These are phyloP conservation scores for Euptelea pleiosperma DNA, from an alignment of 164 flowering plant genomes.

Conservation along the genomic window DNA sequence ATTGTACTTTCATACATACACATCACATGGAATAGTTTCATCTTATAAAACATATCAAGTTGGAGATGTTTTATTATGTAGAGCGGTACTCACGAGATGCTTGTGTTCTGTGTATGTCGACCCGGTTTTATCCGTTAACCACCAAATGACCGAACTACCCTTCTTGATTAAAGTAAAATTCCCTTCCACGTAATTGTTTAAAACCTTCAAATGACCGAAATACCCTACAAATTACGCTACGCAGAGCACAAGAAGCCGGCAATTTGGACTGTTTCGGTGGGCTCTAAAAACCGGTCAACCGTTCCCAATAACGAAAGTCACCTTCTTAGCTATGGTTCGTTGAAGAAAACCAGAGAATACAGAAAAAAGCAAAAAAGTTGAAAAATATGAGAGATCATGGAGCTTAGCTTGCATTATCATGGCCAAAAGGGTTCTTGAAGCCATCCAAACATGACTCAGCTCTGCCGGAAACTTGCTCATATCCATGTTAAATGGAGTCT, in stretches of 20 bases:
- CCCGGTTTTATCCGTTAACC: conserved; percentile 1
- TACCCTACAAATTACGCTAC: background rate
- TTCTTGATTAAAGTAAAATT: background rate
- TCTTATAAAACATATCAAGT: too few species aligned
- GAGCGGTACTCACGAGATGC: conserved; percentile 7
- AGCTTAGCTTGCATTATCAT: conserved; percentile 8
- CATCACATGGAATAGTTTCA: too few species aligned
- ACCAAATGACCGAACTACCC: background rate
- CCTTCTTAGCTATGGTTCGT: conserved; percentile 13
- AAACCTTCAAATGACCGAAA: too few species aligned
- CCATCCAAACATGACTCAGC: conserved; percentile 51
- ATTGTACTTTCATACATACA: too few species aligned
- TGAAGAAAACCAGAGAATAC: background rate
- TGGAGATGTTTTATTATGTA: too few species aligned
- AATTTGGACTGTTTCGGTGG: conserved; percentile 33
- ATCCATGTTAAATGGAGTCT: conserved; percentile 39
- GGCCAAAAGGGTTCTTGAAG: conserved; percentile 13
- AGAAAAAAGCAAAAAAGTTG: background rate
- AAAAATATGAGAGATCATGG: background rate
- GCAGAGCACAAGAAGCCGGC: conserved; percentile 41
- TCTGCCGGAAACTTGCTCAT: conserved; percentile 47
- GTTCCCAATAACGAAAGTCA: conserved; percentile 25
- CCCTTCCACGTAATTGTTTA: too few species aligned
- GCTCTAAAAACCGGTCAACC: conserved; percentile 54
- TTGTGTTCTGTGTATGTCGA: conserved; percentile 13